These are phyloP conservation scores for Calocybe cyanea DNA, from an alignment of 768 basidiomycete genomes.

Conservation along the genomic window DNA sequence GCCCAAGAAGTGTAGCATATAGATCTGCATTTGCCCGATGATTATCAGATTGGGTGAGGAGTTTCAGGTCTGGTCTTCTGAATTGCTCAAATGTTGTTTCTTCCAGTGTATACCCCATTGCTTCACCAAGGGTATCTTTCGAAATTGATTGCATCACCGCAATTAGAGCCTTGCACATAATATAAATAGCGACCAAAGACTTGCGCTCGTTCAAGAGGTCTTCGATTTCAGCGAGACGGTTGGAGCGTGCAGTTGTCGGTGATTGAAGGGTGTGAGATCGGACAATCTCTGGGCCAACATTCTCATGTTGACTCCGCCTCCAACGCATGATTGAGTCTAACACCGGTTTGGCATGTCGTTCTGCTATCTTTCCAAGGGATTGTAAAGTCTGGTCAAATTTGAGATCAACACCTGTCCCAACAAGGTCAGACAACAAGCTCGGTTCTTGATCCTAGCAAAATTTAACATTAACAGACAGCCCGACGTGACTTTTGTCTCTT, in stretches of 20 bases:
- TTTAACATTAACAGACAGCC: neutral
- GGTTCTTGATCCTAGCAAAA: constrained; percentile 61
- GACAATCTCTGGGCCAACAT: constrained; percentile 46
- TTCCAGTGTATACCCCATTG: constrained; percentile 77
- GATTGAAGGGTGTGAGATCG: constrained; percentile 44
- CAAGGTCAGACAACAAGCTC: constrained; percentile 50
- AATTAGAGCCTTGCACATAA: constrained; percentile 86
- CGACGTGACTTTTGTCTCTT: neutral
- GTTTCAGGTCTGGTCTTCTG: constrained; percentile 63
- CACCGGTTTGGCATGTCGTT: constrained; percentile 79
- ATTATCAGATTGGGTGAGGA: constrained; percentile 65
- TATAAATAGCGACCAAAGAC: constrained; percentile 80
- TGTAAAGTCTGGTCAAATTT: constrained; percentile 84
- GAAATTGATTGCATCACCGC: constrained; percentile 68
- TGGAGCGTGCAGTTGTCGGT: constrained; percentile 26
- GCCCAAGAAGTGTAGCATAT: constrained; percentile 80
- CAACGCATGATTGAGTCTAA: constrained; percentile 86
- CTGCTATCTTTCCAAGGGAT: constrained; percentile 82
- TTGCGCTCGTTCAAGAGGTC: constrained; percentile 64
- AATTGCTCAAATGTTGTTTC: constrained; percentile 88
- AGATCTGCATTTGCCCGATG: constrained; percentile 78
- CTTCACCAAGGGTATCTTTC: constrained; percentile 75
- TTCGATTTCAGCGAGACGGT: constrained; percentile 44
- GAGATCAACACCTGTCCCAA: constrained; percentile 70
- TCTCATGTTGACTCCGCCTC: constrained; percentile 74